A percentile compares a stretch with the other conserved stretches of the same genome.
These are phyloP conservation scores for Phaeomoniella chlamydospora DNA, from an alignment of 2,329 filamentous ascomycete genomes.

Conservation along the genomic window DNA sequence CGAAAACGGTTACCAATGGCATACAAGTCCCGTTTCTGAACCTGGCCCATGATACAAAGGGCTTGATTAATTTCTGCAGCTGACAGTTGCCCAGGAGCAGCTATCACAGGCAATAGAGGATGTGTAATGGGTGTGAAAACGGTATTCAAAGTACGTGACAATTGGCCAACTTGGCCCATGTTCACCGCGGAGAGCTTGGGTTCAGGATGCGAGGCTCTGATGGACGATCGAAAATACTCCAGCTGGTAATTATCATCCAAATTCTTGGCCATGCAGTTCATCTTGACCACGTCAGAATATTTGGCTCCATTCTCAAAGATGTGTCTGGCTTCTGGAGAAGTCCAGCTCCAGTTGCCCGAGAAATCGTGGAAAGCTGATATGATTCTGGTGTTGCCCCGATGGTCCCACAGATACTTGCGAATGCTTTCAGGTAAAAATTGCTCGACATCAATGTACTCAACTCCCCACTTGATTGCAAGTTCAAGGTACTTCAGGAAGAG, in stretches of 20 bases:
- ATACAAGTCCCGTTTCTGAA: slow-evolving; percentile 67
- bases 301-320: slow-evolving; percentile 58
- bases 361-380: slow-evolving; percentile 91
- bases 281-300: slow-evolving; percentile 78
- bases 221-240: slow-evolving; percentile 71
- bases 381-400: slow-evolving; percentile 65
- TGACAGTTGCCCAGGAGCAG: slow-evolving; percentile 72
- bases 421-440: slow-evolving; percentile 72
- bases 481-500: slow-evolving; percentile 70
- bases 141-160: slow-evolving; percentile 70
- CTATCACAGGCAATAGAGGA: slow-evolving; percentile 67
- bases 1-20: slow-evolving; percentile 55
- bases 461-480: slow-evolving; percentile 74
- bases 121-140: slow-evolving; percentile 84
- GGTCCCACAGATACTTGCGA: slow-evolving; percentile 49
- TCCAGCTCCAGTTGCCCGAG: slow-evolving; percentile 72
- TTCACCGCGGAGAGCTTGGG: slow-evolving; percentile 73
- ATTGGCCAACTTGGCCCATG: slow-evolving; percentile 75
- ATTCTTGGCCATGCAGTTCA: slow-evolving; percentile 71
- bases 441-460: slow-evolving; percentile 82
- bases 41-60: slow-evolving; percentile 62
- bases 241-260: slow-evolving; percentile 82
- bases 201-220: slow-evolving; percentile 53
- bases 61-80: slow-evolving; percentile 74
- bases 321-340: slow-evolving; percentile 53